Base-by-base conservation (phyloP, 2,329 filamentous ascomycete species). In the Fonsecaea erecta region DNA sequence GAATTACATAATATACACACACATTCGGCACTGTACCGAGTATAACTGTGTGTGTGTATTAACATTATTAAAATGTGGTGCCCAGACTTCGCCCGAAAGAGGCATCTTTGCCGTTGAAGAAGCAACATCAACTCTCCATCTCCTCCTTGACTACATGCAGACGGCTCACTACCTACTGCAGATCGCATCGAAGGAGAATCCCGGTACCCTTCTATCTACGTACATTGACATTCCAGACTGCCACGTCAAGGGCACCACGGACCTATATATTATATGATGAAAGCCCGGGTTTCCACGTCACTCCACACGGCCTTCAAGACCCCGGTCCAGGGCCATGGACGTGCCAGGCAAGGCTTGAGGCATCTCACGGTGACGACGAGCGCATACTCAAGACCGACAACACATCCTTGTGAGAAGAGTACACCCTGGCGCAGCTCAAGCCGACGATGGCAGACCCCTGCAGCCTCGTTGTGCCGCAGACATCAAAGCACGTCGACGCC, bases 401-500 rank as follows among this genome's bases (percentile, higher is more conserved):
- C 1, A 2, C 21, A 2, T 30, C 11, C 55, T 26, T 56, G 9
- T 8, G 43, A 3, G 43, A 48, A 48, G 43, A 48, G n/a, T 12
- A 3, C 28, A 35, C 30, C 6, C 11, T 21, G 28, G 24, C 52
- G 3, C 1, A 28, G 3, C 37, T 6, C 7, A 43, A n/a, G 21
- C 12, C 52, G 9, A 57, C 53, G 26, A 59, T 32, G 43, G 51
- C 30, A 28, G 35, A 24, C 16, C 24, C 30, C n/a, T 3, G 18
- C 51, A 18, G 21, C 32, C 34, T 35, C 21, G 26, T 26, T 18
- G n/a, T 14, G 16, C 16, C 28, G 18, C 43, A 9, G 46, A 46
- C 35, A 52, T 35, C 59, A 40, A 46, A 57, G 37, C 52, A 60
- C 60, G n/a, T 52, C 56, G 6, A 34, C 63, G 3, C 18, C 43